Percentiles rank a stretch among this genome's conserved stretches.
phyloP scores from a whole-genome alignment of 2,329 filamentous ascomycete genomes.

The Clarireedia paspali region DNA sequence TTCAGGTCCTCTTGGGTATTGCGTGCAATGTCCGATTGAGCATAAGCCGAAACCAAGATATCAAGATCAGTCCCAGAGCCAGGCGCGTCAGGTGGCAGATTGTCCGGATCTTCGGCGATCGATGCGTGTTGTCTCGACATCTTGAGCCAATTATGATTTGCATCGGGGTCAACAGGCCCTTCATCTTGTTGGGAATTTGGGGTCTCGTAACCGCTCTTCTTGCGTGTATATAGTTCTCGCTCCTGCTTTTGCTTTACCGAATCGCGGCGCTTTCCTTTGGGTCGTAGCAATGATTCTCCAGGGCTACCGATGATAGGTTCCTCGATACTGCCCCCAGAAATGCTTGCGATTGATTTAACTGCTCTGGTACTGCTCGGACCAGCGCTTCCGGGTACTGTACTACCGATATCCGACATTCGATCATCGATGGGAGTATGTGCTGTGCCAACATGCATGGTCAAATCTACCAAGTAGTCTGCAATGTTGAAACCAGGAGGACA shows the following conservation, averaged over 20 bases:
- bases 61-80: slow-evolving; percentile 70
- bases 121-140: slow-evolving; percentile 48
- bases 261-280: slow-evolving; percentile 62
- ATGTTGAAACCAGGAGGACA: slow-evolving; percentile 98
- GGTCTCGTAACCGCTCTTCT: slow-evolving; percentile 57
- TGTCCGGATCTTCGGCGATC: slow-evolving; percentile 62
- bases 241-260: slow-evolving; percentile 85
- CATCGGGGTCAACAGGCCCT: slow-evolving; percentile 34
- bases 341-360: slow-evolving; percentile 83
- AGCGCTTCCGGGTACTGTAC: slow-evolving; percentile 58
- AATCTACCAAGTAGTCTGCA: slow-evolving; percentile 91
- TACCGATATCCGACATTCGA: slow-evolving; percentile 50
- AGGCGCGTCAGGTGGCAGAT: slow-evolving; percentile 50
- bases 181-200: slow-evolving; percentile 58
- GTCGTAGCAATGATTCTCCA: slow-evolving; percentile 53
- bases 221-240: slow-evolving; percentile 80
- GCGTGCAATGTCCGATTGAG: slow-evolving; percentile 67
- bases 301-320: slow-evolving; percentile 50
- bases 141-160: slow-evolving; percentile 51
- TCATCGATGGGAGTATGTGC: slow-evolving; percentile 47
- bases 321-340: slow-evolving; percentile 67
- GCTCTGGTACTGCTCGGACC: slow-evolving; percentile 81
- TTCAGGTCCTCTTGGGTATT: slow-evolving; percentile 72
- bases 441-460: slow-evolving; percentile 88
- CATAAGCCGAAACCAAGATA: slow-evolving; percentile 67